Base-by-base conservation (phyloP, 2,329 filamentous ascomycete genomes). In the Aspergillus amoenus region DNA sequence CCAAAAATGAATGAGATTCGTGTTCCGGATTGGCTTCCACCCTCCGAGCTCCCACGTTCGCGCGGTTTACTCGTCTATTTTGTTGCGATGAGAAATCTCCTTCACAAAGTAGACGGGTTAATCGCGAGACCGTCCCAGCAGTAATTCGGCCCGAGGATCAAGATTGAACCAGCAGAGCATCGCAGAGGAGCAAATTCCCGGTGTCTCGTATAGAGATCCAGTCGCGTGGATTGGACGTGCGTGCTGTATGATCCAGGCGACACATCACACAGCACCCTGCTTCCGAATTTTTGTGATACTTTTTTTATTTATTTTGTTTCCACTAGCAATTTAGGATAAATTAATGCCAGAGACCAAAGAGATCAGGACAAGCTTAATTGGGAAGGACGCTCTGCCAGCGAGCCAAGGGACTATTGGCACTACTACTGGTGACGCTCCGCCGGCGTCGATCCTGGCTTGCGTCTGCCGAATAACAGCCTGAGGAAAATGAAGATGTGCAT, bases 371-470 rank as follows among this genome's bases (percentile, higher is more conserved):
- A 53, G 51, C 51, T 53, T 44, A 53, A 53, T 11, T 45, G 42
- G 51, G 42, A 53, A 34, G 30, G 51, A 30, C 51, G 51, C 46
- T 46, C 30, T 46, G 51, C 30, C n/a, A 21, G 39, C 21, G 51
- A 53, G 22, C 6, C 42, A 34, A 24, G 51, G 46, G 62, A 73
- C 71, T 73, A 73, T 73, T 73, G 71, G 64, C 66, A 71, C 70
- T 70, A 68, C 67, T 66, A 65, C 67, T 59, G 59, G 60, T 57
- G 63, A 60, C 52, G 66, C 66, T 67, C 65, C 65, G 57, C 68
- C 69, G 64, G 66, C 67, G 71, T 73, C 71, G 71, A 73, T 72
- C 71, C 66, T 50, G 64, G 69, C 64, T 57, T 46, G 54, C 41
- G 30, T 46, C 24, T 43, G 39, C 44, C 52, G 37, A 52, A 52